Conservation (phyloP, 768 basidiomycete genomes). For the Agaricus subrufescens region DNA sequence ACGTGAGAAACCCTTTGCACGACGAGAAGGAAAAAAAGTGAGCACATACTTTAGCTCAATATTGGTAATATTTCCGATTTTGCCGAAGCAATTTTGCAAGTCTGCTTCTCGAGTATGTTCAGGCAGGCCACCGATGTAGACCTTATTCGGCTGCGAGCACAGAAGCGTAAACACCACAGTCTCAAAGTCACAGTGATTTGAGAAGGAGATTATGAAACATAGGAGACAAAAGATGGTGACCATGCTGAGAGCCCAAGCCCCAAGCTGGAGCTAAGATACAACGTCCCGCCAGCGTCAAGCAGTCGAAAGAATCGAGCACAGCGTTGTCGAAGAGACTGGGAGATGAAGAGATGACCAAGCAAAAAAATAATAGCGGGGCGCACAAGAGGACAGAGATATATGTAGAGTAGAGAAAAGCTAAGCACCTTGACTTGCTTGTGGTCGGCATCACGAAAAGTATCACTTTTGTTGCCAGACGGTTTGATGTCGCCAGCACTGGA, state of each 20-base stretch:
- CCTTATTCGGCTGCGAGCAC: constrained; percentile 85
- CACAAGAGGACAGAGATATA: constrained; percentile 23
- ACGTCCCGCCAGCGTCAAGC: constrained; percentile 24
- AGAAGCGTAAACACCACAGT: constrained; percentile 58
- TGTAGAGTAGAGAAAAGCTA: constrained; percentile 40
- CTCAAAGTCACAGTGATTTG: constrained; percentile 36
- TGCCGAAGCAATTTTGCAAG: constrained; percentile 80
- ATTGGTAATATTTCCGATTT: constrained; percentile 69
- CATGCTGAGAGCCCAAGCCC: constrained; percentile 4
- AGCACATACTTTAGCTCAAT: constrained; percentile 78
- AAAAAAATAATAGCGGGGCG: constrained; percentile 27
- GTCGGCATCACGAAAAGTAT: constrained; percentile 56
- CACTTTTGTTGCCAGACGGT: constrained; percentile 38
- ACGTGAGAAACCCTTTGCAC: constrained; percentile 11
- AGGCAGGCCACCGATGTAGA: constrained; percentile 88
- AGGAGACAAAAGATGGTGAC: constrained; percentile 13
- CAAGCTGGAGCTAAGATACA: constrained; percentile 11
- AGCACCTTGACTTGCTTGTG: constrained; percentile 88
- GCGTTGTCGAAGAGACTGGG: constrained; percentile 15
- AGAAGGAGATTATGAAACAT: constrained; percentile 34
- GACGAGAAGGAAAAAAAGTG: constrained; percentile 10
- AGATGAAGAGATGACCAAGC: constrained; percentile 13
- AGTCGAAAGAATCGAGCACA: constrained; percentile 18
- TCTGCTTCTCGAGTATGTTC: constrained; percentile 85
- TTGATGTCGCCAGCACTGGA: constrained; percentile 42